phyloP scores from a whole-genome alignment of 495 filamentous ascomycete genomes.

The Aspergillus saccharolyticus region DNA sequence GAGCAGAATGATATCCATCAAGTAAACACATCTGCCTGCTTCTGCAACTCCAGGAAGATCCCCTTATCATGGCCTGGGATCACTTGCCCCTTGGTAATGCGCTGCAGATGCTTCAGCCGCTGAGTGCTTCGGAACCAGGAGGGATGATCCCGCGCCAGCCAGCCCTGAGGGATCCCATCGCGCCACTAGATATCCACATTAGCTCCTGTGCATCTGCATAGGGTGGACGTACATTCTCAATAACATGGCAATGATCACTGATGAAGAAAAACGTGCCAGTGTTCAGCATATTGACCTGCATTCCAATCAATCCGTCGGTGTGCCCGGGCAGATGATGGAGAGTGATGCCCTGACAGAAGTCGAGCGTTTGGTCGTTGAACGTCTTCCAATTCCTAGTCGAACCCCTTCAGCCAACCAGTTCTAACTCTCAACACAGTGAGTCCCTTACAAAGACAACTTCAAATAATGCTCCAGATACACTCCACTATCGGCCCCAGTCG shows the following conservation, averaged over 20 bases:
- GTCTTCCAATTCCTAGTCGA: slow-evolving; percentile 29
- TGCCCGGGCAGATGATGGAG: slow-evolving; percentile 38
- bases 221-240: slow-evolving; percentile 24
- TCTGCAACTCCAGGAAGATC: slow-evolving; percentile 8
- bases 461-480: slow-evolving; percentile 40
- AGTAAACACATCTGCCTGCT: slow-evolving; percentile 11
- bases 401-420: not conserved
- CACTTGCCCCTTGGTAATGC: slow-evolving; percentile 11
- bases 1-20: too few species aligned
- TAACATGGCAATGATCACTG: slow-evolving; percentile 40
- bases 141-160: slow-evolving; percentile 13
- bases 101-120: slow-evolving; percentile 12
- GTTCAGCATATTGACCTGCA: slow-evolving; percentile 37
- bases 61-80: slow-evolving; percentile 14
- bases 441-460: not conserved
- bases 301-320: slow-evolving; percentile 33
- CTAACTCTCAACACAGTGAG: not conserved
- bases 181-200: slow-evolving; percentile 6
- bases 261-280: slow-evolving; percentile 43
- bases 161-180: slow-evolving; percentile 14
- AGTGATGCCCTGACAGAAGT: slow-evolving; percentile 35
- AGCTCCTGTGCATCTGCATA: too few species aligned
- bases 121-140: slow-evolving; percentile 15
- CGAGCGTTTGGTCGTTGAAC: slow-evolving; percentile 25
- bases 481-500: slow-evolving; percentile 38